A percentile compares a stretch with the other conserved stretches of the same genome.
These are phyloP conservation scores for Cladosporium colombiae DNA, from an alignment of 2,329 filamentous ascomycete genomes.

Conservation along the genomic window DNA sequence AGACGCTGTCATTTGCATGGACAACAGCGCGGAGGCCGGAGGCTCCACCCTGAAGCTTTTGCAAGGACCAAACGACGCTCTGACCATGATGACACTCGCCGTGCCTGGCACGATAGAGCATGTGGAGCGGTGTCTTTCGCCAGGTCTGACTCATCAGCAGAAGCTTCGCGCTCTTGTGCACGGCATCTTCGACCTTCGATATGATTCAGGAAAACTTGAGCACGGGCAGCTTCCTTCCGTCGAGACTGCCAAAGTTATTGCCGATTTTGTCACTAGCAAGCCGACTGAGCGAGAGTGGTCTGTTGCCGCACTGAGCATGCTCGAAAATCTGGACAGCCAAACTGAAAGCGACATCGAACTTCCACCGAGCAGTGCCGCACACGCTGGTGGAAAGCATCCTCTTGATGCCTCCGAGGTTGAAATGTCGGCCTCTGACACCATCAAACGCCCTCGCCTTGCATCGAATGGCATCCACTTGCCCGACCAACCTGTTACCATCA, in stretches of 20 bases:
- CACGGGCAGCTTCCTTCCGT: slow-evolving; percentile 27
- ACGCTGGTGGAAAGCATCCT: slow-evolving; percentile 26
- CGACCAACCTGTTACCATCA: slow-evolving; percentile 32
- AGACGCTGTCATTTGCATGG: slow-evolving; percentile 45
- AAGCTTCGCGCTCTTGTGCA: slow-evolving; percentile 41
- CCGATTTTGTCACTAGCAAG: slow-evolving; percentile 26
- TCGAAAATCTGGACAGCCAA: slow-evolving; percentile 37
- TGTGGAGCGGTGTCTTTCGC: slow-evolving; percentile 43
- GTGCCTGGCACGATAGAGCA: slow-evolving; percentile 47
- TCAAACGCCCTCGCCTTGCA: slow-evolving; percentile 33
- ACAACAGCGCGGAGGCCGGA: slow-evolving; percentile 32
- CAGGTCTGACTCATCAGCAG: slow-evolving; percentile 28
- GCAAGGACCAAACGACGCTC: neutral
- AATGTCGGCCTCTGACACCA: slow-evolving; percentile 14
- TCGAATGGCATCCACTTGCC: slow-evolving; percentile 10
- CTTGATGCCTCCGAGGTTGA: slow-evolving; percentile 19
- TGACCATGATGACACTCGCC: slow-evolving; percentile 32
- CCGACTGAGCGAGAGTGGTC: slow-evolving; percentile 29
- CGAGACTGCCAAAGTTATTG: slow-evolving; percentile 29
- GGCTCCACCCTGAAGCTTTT: slow-evolving; percentile 11
- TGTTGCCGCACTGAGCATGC: slow-evolving; percentile 27
- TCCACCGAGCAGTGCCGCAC: neutral
- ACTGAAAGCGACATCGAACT: slow-evolving; percentile 34
- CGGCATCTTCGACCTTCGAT: slow-evolving; percentile 38
- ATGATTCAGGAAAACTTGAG: slow-evolving; percentile 38